A percentile compares a stretch with the other conserved stretches of the same genome.
These are phyloP conservation scores for Penicillium turbatum DNA, from an alignment of 495 filamentous ascomycete genomes.

Conservation along the genomic window DNA sequence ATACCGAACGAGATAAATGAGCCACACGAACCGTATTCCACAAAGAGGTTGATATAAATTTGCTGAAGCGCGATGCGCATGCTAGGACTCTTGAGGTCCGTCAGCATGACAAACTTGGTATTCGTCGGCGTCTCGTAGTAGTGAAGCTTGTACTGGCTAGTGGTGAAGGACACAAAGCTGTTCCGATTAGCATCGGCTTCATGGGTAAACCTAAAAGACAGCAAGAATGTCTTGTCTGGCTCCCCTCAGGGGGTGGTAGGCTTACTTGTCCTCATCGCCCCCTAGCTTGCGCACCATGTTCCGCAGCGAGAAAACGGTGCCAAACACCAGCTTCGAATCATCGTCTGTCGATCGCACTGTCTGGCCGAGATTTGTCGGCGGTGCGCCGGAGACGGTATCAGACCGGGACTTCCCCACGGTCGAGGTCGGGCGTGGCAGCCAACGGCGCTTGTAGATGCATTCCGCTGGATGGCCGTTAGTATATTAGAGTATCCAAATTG, in stretches of 20 bases:
- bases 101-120: constrained; percentile 94
- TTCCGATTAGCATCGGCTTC: background rate
- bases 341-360: constrained; percentile 64
- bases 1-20: background rate
- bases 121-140: constrained; percentile 97
- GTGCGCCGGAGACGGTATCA: constrained; percentile 31
- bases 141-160: constrained; percentile 93
- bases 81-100: constrained; percentile 81
- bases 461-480: constrained; percentile 58
- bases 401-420: constrained; percentile 39
- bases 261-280: constrained; percentile 75
- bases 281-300: constrained; percentile 97
- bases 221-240: background rate
- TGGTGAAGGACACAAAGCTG: constrained; percentile 85
- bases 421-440: constrained; percentile 53
- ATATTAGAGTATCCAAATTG: background rate
- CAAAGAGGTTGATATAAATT: constrained; percentile 96
- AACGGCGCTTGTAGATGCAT: constrained; percentile 91
- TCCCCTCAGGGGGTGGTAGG: background rate
- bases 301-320: constrained; percentile 88
- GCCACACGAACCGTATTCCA: constrained; percentile 73
- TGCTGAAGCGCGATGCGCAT: constrained; percentile 93
- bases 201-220: background rate
- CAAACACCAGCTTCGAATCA: constrained; percentile 96
- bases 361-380: constrained; percentile 31